Conservation (phyloP, 805 yeast species). For the Myxozyma geophila region DNA sequence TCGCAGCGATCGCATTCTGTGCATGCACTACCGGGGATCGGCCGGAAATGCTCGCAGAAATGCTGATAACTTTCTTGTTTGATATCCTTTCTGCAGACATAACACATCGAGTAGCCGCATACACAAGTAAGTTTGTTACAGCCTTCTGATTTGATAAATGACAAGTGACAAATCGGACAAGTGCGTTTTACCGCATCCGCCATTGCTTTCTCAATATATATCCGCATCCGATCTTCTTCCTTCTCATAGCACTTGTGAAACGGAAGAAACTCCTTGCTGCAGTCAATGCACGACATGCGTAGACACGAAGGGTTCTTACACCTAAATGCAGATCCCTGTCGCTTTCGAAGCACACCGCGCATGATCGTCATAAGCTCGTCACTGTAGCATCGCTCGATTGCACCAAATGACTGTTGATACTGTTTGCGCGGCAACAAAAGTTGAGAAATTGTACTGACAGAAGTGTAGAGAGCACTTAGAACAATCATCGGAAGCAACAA, state of each 20-base stretch:
- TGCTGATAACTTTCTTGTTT: conserved; percentile 31
- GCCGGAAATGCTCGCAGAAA: conserved; percentile 35
- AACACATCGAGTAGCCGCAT: conserved; percentile 37
- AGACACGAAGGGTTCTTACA: conserved; percentile 31
- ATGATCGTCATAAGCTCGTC: conserved; percentile 10
- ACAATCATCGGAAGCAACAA: conserved; percentile 1
- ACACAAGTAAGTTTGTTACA: conserved; percentile 37
- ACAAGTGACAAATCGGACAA: conserved; percentile 35
- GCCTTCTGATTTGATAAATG: conserved; percentile 35
- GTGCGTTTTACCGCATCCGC: conserved; percentile 37
- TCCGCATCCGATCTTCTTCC: conserved; percentile 32
- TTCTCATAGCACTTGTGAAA: conserved; percentile 35
- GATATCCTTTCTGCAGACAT: conserved; percentile 34
- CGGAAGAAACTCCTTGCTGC: conserved; percentile 33
- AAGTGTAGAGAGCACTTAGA: background rate
- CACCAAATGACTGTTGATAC: conserved; percentile 12
- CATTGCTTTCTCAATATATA: conserved; percentile 35
- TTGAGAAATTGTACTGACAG: background rate
- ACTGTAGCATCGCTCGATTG: conserved; percentile 9
- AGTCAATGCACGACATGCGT: conserved; percentile 33
- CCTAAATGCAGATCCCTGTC: conserved; percentile 31
- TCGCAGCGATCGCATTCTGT: conserved; percentile 37
- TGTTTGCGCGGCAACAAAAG: conserved; percentile 4
- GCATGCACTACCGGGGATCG: conserved; percentile 33
- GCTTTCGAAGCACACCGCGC: conserved; percentile 27